These are phyloP conservation scores for Starmerella sirachaensis DNA, from an alignment of 805 yeast species.

Conservation along the genomic window DNA sequence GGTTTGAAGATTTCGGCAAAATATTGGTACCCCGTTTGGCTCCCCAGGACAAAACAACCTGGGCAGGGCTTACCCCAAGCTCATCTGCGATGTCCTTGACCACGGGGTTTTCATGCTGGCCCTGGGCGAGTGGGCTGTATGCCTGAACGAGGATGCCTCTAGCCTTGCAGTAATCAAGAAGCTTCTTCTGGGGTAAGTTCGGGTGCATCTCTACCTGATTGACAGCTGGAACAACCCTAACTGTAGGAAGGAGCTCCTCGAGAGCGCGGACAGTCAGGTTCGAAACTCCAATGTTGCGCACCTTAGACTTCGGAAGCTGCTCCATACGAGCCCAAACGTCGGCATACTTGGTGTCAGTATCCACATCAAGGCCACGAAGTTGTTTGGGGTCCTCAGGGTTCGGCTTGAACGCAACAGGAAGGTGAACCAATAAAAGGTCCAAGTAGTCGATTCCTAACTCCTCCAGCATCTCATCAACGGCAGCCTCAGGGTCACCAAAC, in stretches of 20 bases:
- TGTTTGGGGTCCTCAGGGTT: slow-evolving; percentile 13
- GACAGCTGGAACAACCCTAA: slow-evolving; percentile 47
- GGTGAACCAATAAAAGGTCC: slow-evolving; percentile 66
- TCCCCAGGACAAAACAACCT: slow-evolving; percentile 18
- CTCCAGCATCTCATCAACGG: slow-evolving; percentile 46
- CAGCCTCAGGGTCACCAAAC: slow-evolving; percentile 35
- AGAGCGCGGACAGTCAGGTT: slow-evolving; percentile 46
- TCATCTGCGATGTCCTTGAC: slow-evolving; percentile 46
- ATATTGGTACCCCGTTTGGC: slow-evolving; percentile 40
- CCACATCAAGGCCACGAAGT: slow-evolving; percentile 11
- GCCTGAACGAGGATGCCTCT: slow-evolving; percentile 15
- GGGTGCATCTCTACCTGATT: slow-evolving; percentile 71
- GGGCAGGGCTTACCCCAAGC: slow-evolving; percentile 37
- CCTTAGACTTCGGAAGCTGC: slow-evolving; percentile 39
- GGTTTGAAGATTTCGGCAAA: slow-evolving; percentile 57
- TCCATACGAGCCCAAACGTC: slow-evolving; percentile 51
- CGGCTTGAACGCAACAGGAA: slow-evolving; percentile 43
- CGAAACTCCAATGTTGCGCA: slow-evolving; percentile 60
- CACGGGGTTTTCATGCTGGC: slow-evolving; percentile 33
- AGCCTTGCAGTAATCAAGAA: slow-evolving; percentile 38
- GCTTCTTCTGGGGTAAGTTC: slow-evolving; percentile 49
- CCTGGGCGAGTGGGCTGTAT: slow-evolving; percentile 29
- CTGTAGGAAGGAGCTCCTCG: slow-evolving; percentile 35
- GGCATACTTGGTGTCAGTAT: slow-evolving; percentile 5
- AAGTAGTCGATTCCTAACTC: slow-evolving; percentile 62